Evolutionary conservation across 1,284 basidiomycete species (phyloP).

Genomic region (Rhodotorula mucilaginosa): DNA sequence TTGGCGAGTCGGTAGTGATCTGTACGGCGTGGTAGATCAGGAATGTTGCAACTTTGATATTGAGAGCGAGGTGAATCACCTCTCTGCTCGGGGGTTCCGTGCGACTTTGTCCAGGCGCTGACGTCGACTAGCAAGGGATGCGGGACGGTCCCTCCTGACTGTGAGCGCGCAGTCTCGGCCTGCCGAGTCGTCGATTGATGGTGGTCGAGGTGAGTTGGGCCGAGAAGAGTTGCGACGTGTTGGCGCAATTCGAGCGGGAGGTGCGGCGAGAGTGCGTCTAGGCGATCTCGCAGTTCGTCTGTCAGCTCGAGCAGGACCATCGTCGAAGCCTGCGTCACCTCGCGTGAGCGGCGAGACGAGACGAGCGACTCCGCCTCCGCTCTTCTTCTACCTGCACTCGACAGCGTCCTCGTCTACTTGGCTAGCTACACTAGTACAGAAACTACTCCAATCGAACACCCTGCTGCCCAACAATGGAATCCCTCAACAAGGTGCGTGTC

Average conservation of each 20-base stretch:
- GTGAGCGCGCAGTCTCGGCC: background rate
- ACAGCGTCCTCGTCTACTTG: too few species aligned
- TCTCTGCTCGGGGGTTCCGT: background rate
- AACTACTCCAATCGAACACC: too few species aligned
- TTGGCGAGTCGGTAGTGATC: constrained; percentile 16
- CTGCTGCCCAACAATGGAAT: too few species aligned
- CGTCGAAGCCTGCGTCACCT: too few species aligned
- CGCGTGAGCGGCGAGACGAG: too few species aligned
- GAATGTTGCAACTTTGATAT: too few species aligned
- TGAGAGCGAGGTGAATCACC: background rate
- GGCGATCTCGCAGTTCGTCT: background rate
- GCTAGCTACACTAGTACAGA: too few species aligned
- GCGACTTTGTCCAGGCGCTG: constrained; percentile 7
- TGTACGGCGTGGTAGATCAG: background rate
- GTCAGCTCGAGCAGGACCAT: constrained; percentile 28
- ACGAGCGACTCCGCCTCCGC: too few species aligned
- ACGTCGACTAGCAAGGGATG: constrained; percentile 21
- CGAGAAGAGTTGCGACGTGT: constrained; percentile 5
- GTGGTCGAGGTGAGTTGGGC: background rate
- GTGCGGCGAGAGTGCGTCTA: background rate
- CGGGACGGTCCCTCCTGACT: background rate
- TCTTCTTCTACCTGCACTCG: too few species aligned
- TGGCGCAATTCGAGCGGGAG: constrained; percentile 19
- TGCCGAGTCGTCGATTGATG: background rate
- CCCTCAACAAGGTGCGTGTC: constrained; percentile 6